These are phyloP conservation scores for Magnusiomyces paraingens DNA, from an alignment of 1,139 yeast genomes.

Conservation along the genomic window DNA sequence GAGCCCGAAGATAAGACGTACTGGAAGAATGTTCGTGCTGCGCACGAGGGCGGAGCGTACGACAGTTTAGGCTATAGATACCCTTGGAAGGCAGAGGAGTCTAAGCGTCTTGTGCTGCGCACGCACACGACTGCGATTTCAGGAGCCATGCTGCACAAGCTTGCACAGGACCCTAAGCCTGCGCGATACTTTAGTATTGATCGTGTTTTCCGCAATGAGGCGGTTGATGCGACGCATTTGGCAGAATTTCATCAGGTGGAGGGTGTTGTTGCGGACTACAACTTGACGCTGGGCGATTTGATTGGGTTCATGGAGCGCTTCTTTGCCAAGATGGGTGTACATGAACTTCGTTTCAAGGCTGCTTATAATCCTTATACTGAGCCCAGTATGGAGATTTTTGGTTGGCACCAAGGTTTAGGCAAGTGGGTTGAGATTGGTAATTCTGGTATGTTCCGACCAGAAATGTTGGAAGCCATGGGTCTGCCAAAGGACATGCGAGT, in stretches of 20 bases:
- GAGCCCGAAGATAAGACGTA: conserved; percentile 74
- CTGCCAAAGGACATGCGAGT: conserved; percentile 91
- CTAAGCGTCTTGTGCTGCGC: conserved; percentile 85
- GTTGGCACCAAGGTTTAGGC: conserved; percentile 89
- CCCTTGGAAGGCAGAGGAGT: conserved; percentile 91
- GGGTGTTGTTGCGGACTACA: conserved; percentile 97
- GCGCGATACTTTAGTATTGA: conserved; percentile 91
- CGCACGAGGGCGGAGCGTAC: conserved; percentile 83
- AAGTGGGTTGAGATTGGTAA: conserved; percentile 99
- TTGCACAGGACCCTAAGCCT: conserved; percentile 88
- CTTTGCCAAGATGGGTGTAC: conserved; percentile 96
- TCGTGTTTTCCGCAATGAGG: conserved; percentile 98
- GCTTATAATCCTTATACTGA: conserved; percentile 99
- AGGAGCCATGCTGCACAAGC: conserved; percentile 74
- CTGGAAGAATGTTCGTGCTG: conserved; percentile 70
- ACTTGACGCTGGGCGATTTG: conserved; percentile 88
- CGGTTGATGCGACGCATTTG: conserved; percentile 99
- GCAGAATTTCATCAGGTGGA: conserved; percentile 99
- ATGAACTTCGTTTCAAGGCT: conserved; percentile 91
- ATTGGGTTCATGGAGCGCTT: conserved; percentile 98
- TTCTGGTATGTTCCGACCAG: conserved; percentile 99
- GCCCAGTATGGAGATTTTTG: conserved; percentile 95
- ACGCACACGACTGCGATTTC: conserved; percentile 97
- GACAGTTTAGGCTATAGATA: conserved; percentile 98
- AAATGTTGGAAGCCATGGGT: conserved; percentile 98